A percentile compares a stretch with the other conserved stretches of the same genome.
Evolutionary conservation across 768 basidiomycete genomes (phyloP).

Genomic region (Phaeotremella fagi): DNA sequence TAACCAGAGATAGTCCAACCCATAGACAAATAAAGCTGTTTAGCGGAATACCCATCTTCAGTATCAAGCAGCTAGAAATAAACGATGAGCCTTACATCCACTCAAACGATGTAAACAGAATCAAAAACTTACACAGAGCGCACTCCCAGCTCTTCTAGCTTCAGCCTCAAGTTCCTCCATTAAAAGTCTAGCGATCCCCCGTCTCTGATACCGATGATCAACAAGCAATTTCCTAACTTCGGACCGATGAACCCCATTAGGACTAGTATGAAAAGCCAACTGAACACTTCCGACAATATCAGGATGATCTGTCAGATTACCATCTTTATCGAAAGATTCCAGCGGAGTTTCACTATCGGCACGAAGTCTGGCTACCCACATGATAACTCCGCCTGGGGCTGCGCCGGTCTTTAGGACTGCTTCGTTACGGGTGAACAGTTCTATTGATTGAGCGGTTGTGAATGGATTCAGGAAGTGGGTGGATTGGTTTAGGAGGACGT

Average conservation of each 20-base stretch:
- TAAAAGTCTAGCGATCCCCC: constrained; percentile 3
- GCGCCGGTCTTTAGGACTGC: background rate
- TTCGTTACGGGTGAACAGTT: constrained; percentile 6
- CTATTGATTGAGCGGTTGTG: background rate
- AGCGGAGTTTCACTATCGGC: background rate
- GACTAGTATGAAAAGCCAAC: constrained; percentile 4
- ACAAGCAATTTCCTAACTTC: constrained; percentile 14
- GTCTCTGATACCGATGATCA: constrained; percentile 8
- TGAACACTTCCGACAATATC: constrained; percentile 12
- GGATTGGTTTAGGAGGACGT: background rate
- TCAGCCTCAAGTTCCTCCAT: constrained; percentile 2
- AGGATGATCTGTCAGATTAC: constrained; percentile 1
- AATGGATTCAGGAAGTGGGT: constrained; percentile 1
- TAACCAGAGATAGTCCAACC: constrained; percentile 10
- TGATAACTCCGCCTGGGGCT: constrained; percentile 6
- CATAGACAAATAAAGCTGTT: constrained; percentile 9
- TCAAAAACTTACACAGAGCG: constrained; percentile 7
- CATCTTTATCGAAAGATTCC: constrained; percentile 1
- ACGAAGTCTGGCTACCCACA: constrained; percentile 11
- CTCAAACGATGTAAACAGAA: background rate
- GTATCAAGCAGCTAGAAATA: constrained; percentile 14
- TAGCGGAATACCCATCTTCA: constrained; percentile 14
- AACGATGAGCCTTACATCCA: background rate
- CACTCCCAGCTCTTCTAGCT: constrained; percentile 5
- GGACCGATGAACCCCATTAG: constrained; percentile 7